Percentiles rank a stretch among this genome's conserved stretches.
phyloP scores from a whole-genome alignment of 169 alveolate species.

The Eimeria necatrix region DNA sequence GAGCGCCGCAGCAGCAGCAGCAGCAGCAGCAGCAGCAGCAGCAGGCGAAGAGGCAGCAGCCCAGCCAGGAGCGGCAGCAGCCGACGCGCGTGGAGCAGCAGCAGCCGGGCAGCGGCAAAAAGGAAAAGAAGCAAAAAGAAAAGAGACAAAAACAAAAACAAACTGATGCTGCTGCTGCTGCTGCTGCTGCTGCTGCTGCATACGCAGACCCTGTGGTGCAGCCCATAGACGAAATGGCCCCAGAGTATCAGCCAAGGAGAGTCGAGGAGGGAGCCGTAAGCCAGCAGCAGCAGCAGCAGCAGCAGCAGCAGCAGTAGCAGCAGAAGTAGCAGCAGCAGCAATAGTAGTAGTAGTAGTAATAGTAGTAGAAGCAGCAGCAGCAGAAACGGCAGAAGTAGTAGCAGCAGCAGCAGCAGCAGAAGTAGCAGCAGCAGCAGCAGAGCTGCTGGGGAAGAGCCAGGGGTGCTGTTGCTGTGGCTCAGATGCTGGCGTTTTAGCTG shows the following conservation, averaged over 20 bases:
- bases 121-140: not conserved
- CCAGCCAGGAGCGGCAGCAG: slow-evolving; percentile 35
- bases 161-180: too few relatives aligned
- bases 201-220: not conserved
- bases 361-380: too few relatives aligned
- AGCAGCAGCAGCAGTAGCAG: not conserved
- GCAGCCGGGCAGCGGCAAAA: slow-evolving; percentile 11
- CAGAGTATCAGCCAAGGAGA: slow-evolving; percentile 43
- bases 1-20: slow-evolving; percentile 33
- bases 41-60: not conserved
- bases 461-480: too few relatives aligned
- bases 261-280: slow-evolving; percentile 16
- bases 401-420: too few relatives aligned
- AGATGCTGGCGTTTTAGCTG: too few relatives aligned
- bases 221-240: not conserved
- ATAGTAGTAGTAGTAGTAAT: not conserved
- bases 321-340: slow-evolving; percentile 10
- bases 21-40: slow-evolving; percentile 65
- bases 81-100: slow-evolving; percentile 32
- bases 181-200: not conserved
- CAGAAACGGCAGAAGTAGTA: too few relatives aligned
- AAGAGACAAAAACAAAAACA: not conserved
- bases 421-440: too few relatives aligned
- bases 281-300: slow-evolving; percentile 11
- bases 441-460: too few relatives aligned